These are phyloP conservation scores for Clathrospora elynae DNA, from an alignment of 2,329 filamentous ascomycete genomes.

Conservation along the genomic window DNA sequence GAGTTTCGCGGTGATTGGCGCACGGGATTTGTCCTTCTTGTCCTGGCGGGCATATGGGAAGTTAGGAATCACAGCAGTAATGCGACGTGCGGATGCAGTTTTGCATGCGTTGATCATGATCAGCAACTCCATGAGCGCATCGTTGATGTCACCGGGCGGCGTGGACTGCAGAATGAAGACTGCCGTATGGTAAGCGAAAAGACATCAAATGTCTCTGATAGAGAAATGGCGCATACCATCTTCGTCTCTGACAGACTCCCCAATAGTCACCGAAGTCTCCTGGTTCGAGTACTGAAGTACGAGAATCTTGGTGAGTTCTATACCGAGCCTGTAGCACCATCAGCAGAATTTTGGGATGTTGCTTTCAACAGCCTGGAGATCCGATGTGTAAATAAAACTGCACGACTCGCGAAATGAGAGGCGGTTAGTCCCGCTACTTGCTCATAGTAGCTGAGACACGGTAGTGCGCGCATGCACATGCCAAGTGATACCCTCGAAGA, in stretches of 20 bases:
- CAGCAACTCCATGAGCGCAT: conserved; percentile 95
- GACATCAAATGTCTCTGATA: conserved; percentile 1
- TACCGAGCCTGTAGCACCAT: conserved; percentile 64
- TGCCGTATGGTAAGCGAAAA: conserved; percentile 42
- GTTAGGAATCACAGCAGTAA: conserved; percentile 94
- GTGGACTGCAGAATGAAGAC: conserved; percentile 98
- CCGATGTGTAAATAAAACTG: no score
- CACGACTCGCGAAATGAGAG: not conserved
- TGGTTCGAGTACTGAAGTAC: conserved; percentile 86
- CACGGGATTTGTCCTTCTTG: conserved; percentile 94
- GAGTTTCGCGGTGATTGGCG: conserved; percentile 94
- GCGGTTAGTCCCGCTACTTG: not conserved
- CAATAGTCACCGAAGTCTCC: conserved; percentile 88
- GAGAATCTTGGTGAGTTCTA: conserved; percentile 78
- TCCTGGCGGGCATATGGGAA: conserved; percentile 97
- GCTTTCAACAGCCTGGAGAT: no score
- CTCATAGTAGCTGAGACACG: not conserved
- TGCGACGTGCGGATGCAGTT: conserved; percentile 81
- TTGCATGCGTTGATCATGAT: conserved; percentile 98
- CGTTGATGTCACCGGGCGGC: conserved; percentile 93
- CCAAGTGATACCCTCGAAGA: conserved; percentile 15
- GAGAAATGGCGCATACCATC: conserved; percentile 64
- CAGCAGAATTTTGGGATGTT: no score
- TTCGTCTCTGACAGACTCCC: conserved; percentile 94
- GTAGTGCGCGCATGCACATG: conserved; percentile 9